phyloP scores from a whole-genome alignment of 306 rosid species.

The Malus asiatica region DNA sequence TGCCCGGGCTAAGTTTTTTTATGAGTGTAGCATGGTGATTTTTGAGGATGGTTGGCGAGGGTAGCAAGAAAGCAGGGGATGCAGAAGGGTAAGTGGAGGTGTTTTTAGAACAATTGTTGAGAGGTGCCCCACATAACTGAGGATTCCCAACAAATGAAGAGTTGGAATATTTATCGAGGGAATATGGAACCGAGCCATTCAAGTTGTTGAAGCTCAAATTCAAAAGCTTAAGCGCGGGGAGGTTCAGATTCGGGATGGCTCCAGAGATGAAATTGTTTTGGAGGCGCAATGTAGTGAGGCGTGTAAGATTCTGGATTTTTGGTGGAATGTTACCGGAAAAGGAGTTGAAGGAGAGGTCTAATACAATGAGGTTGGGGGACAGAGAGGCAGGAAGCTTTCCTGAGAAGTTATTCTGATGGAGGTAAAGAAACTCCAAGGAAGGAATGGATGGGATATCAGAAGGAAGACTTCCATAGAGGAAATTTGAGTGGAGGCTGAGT shows the following conservation, averaged over 20 bases:
- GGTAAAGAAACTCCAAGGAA: conserved; percentile 48
- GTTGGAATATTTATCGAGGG: conserved; percentile 45
- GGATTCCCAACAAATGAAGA: conserved; percentile 64
- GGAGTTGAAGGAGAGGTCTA: conserved; percentile 60
- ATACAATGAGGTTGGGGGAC: conserved; percentile 42
- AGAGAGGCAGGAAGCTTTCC: conserved; percentile 53
- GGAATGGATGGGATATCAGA: conserved; percentile 53
- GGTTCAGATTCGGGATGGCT: conserved; percentile 48
- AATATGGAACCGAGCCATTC: conserved; percentile 58
- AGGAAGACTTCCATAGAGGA: conserved; percentile 59
- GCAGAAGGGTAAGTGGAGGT: conserved; percentile 40
- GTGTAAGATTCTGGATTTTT: conserved; percentile 45
- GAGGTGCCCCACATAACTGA: conserved; percentile 62
- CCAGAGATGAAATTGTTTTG: conserved; percentile 67
- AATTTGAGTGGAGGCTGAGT: conserved; percentile 67
- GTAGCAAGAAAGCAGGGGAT: conserved; percentile 22
- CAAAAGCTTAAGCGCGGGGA: conserved; percentile 45
- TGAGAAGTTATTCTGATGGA: conserved; percentile 63
- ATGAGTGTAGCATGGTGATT: conserved; percentile 27
- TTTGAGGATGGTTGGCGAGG: conserved; percentile 25
- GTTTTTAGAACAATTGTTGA: conserved; percentile 37
- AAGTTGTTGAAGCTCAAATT: conserved; percentile 61
- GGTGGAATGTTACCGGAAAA: conserved; percentile 59
- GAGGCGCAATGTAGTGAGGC: conserved; percentile 47
- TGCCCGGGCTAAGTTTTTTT: conserved; percentile 33